Evolutionary conservation across 495 filamentous ascomycete genomes (phyloP), one percentile per base, ranked within the genome.

Genomic region (Lophium mytilinum): DNA sequence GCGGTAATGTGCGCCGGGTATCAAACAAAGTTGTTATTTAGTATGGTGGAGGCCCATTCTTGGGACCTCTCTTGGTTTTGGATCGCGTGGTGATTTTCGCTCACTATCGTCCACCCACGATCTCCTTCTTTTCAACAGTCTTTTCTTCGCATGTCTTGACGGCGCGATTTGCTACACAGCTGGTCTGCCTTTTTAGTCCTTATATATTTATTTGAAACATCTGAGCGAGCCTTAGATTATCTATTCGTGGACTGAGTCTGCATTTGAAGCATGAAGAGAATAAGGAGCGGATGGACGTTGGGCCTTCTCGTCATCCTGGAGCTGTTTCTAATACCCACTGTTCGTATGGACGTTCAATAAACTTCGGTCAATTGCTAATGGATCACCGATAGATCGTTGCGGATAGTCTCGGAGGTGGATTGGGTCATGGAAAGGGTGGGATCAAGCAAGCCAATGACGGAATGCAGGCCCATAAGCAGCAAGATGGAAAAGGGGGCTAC

Each of bases 111-210:
- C n/a, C 37, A 30, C 42, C 43, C 51, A 47, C 19, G 24, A 30
- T 24, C 30, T 47, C 47, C 37, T 39, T 56, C 47, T 30, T 56
- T 21, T 35, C 50, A 42, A 42, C 42, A 54, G 24, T 63, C 55
- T 30, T 30, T 30, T 30, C 24, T 55, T 37, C 15, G 34, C 46
- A 61, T 65, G 58, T 58, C 62, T 65, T 54, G 48, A 55, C 61
- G 50, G 45, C 52, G n/a, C 37, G 17, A 36, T 34, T 30, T 52
- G 49, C 53, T 50, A 52, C 15, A n/a, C 62, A 65, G 62, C 62
- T 61, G 62, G 62, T 47, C 62, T 65, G 62, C 45, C 30, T 48
- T 30, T 10, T 18, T 60, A 52, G 53, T 57, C 53, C 4, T 45
- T 24, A 48, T 48, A 48, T 19, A 24, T 18, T 40, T 56, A 11